Evolutionary conservation across 257 asterid genomes (phyloP).

Genomic region (Ilex asprella): DNA sequence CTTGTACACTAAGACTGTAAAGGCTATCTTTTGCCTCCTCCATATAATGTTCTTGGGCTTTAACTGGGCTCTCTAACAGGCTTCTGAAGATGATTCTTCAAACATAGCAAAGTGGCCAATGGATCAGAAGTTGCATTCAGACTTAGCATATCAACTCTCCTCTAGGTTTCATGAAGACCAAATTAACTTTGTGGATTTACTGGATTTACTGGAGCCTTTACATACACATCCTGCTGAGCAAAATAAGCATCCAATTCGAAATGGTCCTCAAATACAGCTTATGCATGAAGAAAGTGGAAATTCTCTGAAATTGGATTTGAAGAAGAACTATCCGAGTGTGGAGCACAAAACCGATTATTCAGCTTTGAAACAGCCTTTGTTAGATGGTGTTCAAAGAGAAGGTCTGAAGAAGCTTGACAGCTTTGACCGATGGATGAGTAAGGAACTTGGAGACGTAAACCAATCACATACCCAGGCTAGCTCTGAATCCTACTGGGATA

Average conservation of each 20-base stretch:
- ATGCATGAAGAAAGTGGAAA: conserved; percentile 31
- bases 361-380: conserved; percentile 46
- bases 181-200: conserved; percentile 34
- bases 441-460: conserved; percentile 71
- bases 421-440: conserved; percentile 86
- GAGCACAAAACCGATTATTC: conserved; percentile 42
- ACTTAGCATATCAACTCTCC: conserved; percentile 15
- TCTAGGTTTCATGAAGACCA: conserved; percentile 33
- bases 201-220: conserved; percentile 25
- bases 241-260: conserved; percentile 35
- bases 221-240: conserved; percentile 31
- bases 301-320: conserved; percentile 27
- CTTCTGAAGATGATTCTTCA: too few species aligned
- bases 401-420: conserved; percentile 96
- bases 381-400: conserved; percentile 47
- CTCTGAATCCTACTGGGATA: conserved; percentile 63
- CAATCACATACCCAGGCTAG: conserved; percentile 54
- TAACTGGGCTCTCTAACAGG: too few species aligned
- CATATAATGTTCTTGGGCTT: too few species aligned
- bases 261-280: conserved; percentile 36
- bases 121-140: conserved; percentile 23
- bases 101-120: background rate
- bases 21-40: too few species aligned
- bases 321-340: conserved; percentile 26
- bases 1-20: too few species aligned